Evolutionary conservation across 2,329 filamentous ascomycete species (phyloP), one percentile per base, ranked within the genome.

Genomic region (Nigrospora oryzae): DNA sequence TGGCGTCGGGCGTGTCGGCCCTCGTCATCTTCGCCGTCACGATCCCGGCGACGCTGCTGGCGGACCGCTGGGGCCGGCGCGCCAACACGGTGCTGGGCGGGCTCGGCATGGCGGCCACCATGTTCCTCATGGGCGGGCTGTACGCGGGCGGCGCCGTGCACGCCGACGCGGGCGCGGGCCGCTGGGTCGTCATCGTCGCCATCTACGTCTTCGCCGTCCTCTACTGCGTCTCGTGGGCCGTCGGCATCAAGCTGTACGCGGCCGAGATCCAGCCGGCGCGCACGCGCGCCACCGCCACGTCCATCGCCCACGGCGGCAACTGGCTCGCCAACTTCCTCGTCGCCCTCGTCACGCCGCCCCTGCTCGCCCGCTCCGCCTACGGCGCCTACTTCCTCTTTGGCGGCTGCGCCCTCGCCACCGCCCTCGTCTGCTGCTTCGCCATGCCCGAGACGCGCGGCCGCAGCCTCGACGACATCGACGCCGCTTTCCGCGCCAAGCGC

Each of bases 1-100:
- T 50, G 5, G 79, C 78, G 0, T 81, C 77, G 0, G 77, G 78
- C 0, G 66, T 82, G 8, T 78, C 77, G 1, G 76, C 75, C 0
- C 57, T 82, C 2, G 66, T 76, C 3, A 80, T 81, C 47, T 66
- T 81, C 15, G 65, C 64, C 7, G 66, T 70, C 14, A 77, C 75
- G 0, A 67, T 81, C 3, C 74, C 76, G 0, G 51, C 51, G 1
- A 51, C 74, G 40, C 57, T 79, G 15, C 67, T 71, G 32, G 71
- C 75, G 3, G 78, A 82, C 52, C 64, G 65, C 44, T 79, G 76
- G 70, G 74, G 74, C 3, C 69, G 77, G 2, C 69, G 73, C 5
- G 69, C 68, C 7, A 74, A 69, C 31, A 70, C 73, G 30, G 68
- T 83, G 23, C 62, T 65, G 6, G 77, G 72, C 44, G 80, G 77